Percentiles rank a stretch among this genome's conserved stretches.
Evolutionary conservation across 768 basidiomycete species (phyloP).

Genomic region (Phanerodontia chrysosporium): DNA sequence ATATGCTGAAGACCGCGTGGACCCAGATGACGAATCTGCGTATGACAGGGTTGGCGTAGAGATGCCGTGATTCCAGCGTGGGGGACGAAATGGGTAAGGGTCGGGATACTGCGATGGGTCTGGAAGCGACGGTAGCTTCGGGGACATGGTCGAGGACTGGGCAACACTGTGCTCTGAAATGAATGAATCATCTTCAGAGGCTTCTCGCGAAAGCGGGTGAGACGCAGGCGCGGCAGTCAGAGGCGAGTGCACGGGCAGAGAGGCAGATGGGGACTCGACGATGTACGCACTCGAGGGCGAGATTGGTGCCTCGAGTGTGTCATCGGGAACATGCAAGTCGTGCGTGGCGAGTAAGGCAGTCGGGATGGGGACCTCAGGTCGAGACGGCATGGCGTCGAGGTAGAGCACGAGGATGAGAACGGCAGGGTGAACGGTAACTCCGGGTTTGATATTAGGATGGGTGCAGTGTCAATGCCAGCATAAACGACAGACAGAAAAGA

Average conservation of each 20-base stretch:
- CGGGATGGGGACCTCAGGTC: constrained; percentile 39
- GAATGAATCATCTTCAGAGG: constrained; percentile 38
- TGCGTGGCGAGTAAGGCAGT: constrained; percentile 22
- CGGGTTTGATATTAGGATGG: constrained; percentile 15
- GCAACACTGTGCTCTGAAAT: constrained; percentile 30
- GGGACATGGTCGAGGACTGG: constrained; percentile 36
- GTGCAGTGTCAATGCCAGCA: constrained; percentile 18
- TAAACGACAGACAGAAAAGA: constrained; percentile 16
- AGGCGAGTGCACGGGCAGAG: constrained; percentile 14
- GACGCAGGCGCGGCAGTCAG: constrained; percentile 27
- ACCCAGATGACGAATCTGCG: constrained; percentile 63
- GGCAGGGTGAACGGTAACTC: constrained; percentile 21
- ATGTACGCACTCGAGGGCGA: constrained; percentile 26
- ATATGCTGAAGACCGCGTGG: constrained; percentile 75
- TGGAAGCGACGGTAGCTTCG: constrained; percentile 43
- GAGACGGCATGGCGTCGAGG: constrained; percentile 28
- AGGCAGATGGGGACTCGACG: constrained; percentile 23
- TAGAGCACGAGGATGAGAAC: constrained; percentile 29
- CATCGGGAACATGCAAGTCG: constrained; percentile 23
- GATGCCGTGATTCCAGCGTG: constrained; percentile 40
- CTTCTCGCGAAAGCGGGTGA: constrained; percentile 34
- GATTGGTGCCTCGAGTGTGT: constrained; percentile 18
- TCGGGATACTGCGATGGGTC: constrained; percentile 71
- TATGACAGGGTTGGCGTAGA: constrained; percentile 61
- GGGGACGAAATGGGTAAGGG: constrained; percentile 56